These are phyloP conservation scores for Nasturtium officinale DNA, from an alignment of 345 rosid genomes.

Conservation along the genomic window DNA sequence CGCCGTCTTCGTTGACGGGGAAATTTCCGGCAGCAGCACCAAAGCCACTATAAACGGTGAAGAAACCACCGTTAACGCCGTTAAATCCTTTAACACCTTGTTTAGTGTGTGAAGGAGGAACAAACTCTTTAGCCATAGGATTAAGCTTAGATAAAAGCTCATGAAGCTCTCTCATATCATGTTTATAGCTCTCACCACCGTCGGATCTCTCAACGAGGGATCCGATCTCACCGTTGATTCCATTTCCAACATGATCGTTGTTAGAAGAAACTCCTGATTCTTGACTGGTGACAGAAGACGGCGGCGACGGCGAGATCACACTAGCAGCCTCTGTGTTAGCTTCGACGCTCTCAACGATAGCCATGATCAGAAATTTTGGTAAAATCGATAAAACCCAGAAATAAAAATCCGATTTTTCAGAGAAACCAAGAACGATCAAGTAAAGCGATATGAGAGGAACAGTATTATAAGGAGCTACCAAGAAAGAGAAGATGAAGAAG, in stretches of 20 bases:
- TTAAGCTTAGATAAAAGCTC: constrained; percentile 91
- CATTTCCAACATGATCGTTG: constrained; percentile 44
- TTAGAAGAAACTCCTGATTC: constrained; percentile 48
- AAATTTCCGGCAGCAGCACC: constrained; percentile 45
- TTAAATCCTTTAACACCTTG: constrained; percentile 40
- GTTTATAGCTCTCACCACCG: constrained; percentile 52
- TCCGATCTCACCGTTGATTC: constrained; percentile 47
- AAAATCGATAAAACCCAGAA: constrained; percentile 4
- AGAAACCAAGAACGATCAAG: constrained; percentile 36
- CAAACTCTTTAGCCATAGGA: constrained; percentile 93
- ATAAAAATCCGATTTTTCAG: constrained; percentile 30
- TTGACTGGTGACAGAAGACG: constrained; percentile 45
- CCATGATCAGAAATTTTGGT: constrained; percentile 47
- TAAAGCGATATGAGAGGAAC: constrained; percentile 20
- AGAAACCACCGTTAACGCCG: constrained; percentile 50
- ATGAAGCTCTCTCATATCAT: constrained; percentile 75
- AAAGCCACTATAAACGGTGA: constrained; percentile 41
- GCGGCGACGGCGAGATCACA: constrained; percentile 44
- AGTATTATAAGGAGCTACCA: constrained; percentile 30
- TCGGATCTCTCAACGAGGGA: constrained; percentile 45
- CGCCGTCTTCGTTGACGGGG: constrained; percentile 49
- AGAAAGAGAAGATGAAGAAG: constrained; percentile 28
- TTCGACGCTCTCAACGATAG: constrained; percentile 58
- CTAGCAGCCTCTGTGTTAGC: constrained; percentile 37
- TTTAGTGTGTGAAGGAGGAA: constrained; percentile 71